Evolutionary conservation across 2,329 filamentous ascomycete species (phyloP).

Genomic region (Elsinoe batatas): DNA sequence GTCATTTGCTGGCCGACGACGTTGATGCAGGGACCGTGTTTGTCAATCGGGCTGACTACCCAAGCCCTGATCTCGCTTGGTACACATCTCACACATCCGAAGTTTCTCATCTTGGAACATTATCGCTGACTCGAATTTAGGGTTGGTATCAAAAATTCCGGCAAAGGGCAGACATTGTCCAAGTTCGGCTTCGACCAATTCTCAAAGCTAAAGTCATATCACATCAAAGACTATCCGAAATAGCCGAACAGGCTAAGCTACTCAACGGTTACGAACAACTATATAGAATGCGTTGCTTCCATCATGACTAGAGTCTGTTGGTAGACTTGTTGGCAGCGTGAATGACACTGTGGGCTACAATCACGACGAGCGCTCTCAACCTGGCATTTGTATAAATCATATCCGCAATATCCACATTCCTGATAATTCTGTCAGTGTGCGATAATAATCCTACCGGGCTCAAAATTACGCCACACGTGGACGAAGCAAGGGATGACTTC

Average conservation of each 20-base stretch:
- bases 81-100: neutral
- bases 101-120: constrained; percentile 46
- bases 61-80: constrained; percentile 55
- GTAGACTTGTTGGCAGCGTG: too few relatives aligned
- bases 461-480: neutral
- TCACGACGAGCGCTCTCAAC: neutral
- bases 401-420: neutral
- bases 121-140: constrained; percentile 53
- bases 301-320: neutral
- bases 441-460: neutral
- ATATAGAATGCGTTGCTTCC: neutral
- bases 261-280: neutral
- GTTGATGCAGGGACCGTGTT: constrained; percentile 94
- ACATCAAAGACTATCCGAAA: constrained; percentile 70
- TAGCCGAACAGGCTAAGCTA: constrained; percentile 20
- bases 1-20: constrained; percentile 64
- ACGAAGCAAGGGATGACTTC: neutral
- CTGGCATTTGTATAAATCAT: neutral
- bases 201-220: constrained; percentile 91
- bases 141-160: constrained; percentile 94
- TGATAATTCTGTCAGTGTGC: neutral
- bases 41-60: constrained; percentile 88
- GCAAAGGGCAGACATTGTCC: constrained; percentile 81
- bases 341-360: too few relatives aligned
- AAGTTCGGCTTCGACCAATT: constrained; percentile 91